phyloP scores from a whole-genome alignment of 106 monocot species.

The Acorus gramineus region DNA sequence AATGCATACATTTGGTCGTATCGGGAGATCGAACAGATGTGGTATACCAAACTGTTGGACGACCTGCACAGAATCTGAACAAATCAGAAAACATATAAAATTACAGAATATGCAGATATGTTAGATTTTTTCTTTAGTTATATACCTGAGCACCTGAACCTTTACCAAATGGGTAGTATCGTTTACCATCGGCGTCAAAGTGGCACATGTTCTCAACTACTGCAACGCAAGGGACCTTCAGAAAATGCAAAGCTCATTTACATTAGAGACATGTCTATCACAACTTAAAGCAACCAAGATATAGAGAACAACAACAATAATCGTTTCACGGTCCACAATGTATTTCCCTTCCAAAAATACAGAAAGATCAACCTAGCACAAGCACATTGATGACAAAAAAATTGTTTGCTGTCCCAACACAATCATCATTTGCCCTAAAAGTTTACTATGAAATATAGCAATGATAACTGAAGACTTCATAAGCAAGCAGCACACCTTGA shows the following conservation, averaged over 20 bases:
- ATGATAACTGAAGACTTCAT: too few relatives aligned
- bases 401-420: too few relatives aligned
- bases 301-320: too few relatives aligned
- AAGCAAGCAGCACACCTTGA: conserved; percentile 41
- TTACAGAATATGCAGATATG: too few relatives aligned
- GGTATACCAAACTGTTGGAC: conserved; percentile 97
- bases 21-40: conserved; percentile 91
- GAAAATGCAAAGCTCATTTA: conserved; percentile 1
- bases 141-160: conserved; percentile 87
- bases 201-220: conserved; percentile 99
- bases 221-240: conserved; percentile 89
- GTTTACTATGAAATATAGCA: too few relatives aligned
- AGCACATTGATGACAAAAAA: too few relatives aligned
- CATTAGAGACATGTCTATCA: not conserved
- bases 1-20: conserved; percentile 63
- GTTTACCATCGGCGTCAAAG: conserved; percentile 87
- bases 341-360: too few relatives aligned
- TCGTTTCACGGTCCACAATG: too few relatives aligned
- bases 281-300: not conserved
- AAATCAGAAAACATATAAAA: not conserved
- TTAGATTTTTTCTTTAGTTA: not conserved
- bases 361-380: too few relatives aligned
- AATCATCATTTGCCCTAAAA: too few relatives aligned
- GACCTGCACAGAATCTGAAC: conserved; percentile 38
- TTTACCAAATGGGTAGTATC: conserved; percentile 87